Percentiles rank a stretch among this genome's conserved stretches.
phyloP scores from a whole-genome alignment of 2,329 filamentous ascomycete species.

The Aspergillus carbonarius region DNA sequence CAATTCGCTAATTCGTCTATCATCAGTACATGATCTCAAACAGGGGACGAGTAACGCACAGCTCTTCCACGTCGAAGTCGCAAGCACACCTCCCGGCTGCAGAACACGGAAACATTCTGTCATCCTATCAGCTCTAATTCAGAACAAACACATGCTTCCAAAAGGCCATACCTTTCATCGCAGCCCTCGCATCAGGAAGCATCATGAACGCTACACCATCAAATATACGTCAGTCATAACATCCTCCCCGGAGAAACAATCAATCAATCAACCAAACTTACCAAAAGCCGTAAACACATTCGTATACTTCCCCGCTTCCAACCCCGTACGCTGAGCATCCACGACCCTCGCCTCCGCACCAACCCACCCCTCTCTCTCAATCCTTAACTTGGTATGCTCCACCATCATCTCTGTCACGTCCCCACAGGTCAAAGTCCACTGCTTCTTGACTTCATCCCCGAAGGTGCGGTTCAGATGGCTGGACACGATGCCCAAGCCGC shows the following conservation, averaged over 20 bases:
- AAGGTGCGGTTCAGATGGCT: constrained; percentile 46
- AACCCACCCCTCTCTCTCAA: constrained; percentile 47
- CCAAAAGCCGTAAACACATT: constrained; percentile 51
- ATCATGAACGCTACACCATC: constrained; percentile 40
- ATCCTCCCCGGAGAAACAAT: too few relatives aligned
- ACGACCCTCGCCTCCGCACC: constrained; percentile 46
- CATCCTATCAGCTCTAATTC: neutral
- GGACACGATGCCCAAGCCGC: constrained; percentile 53
- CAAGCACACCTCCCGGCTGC: constrained; percentile 34
- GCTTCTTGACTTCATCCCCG: constrained; percentile 37
- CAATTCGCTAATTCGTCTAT: constrained; percentile 25
- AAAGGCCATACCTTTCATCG: constrained; percentile 34
- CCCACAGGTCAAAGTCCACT: constrained; percentile 51
- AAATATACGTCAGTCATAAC: neutral
- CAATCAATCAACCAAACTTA: constrained; percentile 12
- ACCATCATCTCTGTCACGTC: constrained; percentile 50
- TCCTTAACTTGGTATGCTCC: constrained; percentile 40
- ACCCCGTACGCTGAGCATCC: constrained; percentile 50
- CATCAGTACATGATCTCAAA: neutral
- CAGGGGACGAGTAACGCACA: constrained; percentile 18
- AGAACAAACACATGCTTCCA: neutral
- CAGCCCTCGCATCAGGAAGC: constrained; percentile 44
- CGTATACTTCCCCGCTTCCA: constrained; percentile 42
- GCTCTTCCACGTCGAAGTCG: constrained; percentile 38
- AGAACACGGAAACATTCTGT: constrained; percentile 36